Base-by-base conservation (phyloP, 495 filamentous ascomycete genomes). In the Cryomyces antarcticus region DNA sequence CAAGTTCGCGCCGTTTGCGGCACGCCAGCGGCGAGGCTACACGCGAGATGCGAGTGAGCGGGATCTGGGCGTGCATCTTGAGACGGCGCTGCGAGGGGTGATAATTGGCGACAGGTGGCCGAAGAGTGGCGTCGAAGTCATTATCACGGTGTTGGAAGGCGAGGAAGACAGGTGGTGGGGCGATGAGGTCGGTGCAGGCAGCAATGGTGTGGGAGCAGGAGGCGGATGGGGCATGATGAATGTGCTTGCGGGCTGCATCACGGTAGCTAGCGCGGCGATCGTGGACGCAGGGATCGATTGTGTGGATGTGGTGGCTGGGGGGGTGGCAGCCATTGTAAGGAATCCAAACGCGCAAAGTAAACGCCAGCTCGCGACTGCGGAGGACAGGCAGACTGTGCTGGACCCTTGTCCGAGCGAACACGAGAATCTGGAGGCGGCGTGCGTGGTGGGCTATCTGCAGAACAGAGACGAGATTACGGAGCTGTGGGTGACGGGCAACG, bases 241-340 rank as follows among this genome's bases (percentile, higher is more conserved):
- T 56, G 81, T 92, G 33, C 64, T 97, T 5, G 80, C 84, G 28
- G 85, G 83, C 1, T 94, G 87, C 56, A 85, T 97, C 47, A 96
- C 83, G 2, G 86, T 85, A 46, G 85, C 89, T 31, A 85, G 84
- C 45, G 92, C 89, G n/a, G 89, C 92, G 5, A 77, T 97, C 60
- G 78, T 78, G 1, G 92, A 97, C 62, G 92, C 89, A 0, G 85
- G 83, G 3, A 94, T 97, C 48, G 89, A 97, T 54, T 95, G 86
- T 58, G 73, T 95, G 30, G 89, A 96, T 58, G 67, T 93, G 29
- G 82, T 93, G 4, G 69, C 80, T 10, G 89, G 88, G 4, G 89
- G 89, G 24, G 80, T 95, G 33, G 85, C 87, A 11, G 92, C 85
- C 7, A 52, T 93, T 13, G 80, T 86, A 17, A 52, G 45, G 41